These are phyloP conservation scores for Xylaria sp. DNA, from an alignment of 2,329 filamentous ascomycete species.

Conservation along the genomic window DNA sequence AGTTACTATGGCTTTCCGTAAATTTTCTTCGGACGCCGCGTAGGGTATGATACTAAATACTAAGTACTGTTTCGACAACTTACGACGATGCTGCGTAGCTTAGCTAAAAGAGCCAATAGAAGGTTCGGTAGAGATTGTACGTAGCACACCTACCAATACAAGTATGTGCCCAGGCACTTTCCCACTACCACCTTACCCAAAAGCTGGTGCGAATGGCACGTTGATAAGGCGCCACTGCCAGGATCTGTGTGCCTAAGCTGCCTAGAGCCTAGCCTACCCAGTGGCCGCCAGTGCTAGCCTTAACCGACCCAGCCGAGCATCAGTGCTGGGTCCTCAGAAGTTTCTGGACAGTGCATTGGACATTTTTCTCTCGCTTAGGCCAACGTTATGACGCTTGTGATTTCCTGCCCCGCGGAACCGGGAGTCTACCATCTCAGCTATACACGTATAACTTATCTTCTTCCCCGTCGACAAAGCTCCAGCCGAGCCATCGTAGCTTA, in stretches of 20 bases:
- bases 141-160: too few species aligned
- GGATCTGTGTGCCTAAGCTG: conserved; percentile 14
- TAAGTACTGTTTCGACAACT: background rate
- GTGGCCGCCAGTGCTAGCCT: background rate
- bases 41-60: background rate
- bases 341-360: conserved; percentile 26
- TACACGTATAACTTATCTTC: background rate
- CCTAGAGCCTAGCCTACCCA: background rate
- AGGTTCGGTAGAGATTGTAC: background rate
- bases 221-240: conserved; percentile 18
- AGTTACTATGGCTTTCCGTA: background rate
- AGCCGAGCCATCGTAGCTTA: background rate
- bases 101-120: background rate
- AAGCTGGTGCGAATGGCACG: conserved; percentile 11
- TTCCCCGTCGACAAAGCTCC: background rate
- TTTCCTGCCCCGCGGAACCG: conserved; percentile 21
- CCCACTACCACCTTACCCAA: background rate
- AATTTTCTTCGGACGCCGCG: background rate
- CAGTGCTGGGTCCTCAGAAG: conserved; percentile 9
- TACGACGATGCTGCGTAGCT: background rate
- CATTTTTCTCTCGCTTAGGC: conserved; percentile 3
- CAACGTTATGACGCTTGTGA: conserved; percentile 35
- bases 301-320: background rate
- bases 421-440: conserved; percentile 8
- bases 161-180: background rate